These are phyloP conservation scores for Pichia inconspicua DNA, from an alignment of 1,139 yeast genomes.

Conservation along the genomic window DNA sequence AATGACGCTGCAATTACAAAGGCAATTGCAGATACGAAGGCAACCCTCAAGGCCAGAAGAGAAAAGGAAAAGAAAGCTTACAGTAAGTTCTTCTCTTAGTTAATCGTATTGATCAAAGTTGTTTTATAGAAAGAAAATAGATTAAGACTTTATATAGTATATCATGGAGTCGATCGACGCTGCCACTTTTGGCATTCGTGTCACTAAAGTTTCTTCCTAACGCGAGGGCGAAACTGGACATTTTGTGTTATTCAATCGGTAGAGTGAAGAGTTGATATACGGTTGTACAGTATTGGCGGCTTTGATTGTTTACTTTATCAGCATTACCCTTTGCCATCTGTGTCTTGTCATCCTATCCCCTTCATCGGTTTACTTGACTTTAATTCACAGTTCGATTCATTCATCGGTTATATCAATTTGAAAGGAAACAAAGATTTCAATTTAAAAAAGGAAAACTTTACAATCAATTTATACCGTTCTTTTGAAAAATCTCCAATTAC, in stretches of 20 bases:
- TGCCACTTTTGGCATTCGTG: constrained; percentile 3
- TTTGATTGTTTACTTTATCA: not conserved
- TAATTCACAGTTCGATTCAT: constrained; percentile 3
- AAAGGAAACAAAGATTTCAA: constrained; percentile 1
- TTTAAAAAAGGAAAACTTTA: not conserved
- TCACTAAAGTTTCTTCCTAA: not conserved
- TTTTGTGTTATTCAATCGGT: not conserved
- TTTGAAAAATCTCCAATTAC: not conserved
- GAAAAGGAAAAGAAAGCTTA: constrained; percentile 79
- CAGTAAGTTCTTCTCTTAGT: constrained; percentile 60
- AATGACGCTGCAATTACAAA: constrained; percentile 65
- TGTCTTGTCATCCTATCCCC: constrained; percentile 8
- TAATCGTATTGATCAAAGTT: no score
- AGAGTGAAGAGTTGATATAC: not conserved
- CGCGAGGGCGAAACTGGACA: constrained; percentile 7
- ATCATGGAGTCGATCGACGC: constrained; percentile 10
- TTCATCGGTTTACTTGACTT: constrained; percentile 7
- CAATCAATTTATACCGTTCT: not conserved
- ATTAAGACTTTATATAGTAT: no score
- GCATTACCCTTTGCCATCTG: constrained; percentile 12
- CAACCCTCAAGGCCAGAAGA: constrained; percentile 42
- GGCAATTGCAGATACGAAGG: constrained; percentile 58
- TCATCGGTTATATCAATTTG: not conserved
- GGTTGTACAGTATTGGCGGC: constrained; percentile 1
- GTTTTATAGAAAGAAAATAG: not conserved